Evolutionary conservation across 371 early-diverging fungal species (phyloP).

Genomic region (Rhizopus microsporus): DNA sequence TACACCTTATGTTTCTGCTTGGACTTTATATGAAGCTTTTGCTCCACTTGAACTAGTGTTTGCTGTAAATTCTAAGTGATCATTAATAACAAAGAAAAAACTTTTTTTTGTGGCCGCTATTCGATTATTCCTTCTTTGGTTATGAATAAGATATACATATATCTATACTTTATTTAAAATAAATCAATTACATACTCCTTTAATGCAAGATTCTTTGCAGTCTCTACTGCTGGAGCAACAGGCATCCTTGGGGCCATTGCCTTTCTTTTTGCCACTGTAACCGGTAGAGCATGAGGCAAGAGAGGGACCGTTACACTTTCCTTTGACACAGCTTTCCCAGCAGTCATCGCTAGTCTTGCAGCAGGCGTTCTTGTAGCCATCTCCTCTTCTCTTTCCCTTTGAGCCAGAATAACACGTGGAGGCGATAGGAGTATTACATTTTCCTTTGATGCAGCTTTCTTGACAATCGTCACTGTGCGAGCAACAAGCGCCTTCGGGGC

Average conservation of each 20-base stretch:
- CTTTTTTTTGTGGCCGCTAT: no score
- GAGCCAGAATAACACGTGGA: conserved; percentile 8
- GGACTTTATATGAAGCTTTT: no score
- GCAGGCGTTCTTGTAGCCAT: conserved; percentile 13
- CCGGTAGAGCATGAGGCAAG: conserved; percentile 11
- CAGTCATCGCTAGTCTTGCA: conserved; percentile 14
- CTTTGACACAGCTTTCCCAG: conserved; percentile 8
- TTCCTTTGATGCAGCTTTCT: conserved; percentile 16
- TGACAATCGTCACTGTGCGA: conserved; percentile 12
- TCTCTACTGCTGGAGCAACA: conserved; percentile 11
- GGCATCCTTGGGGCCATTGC: conserved; percentile 18
- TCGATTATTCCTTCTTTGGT: neutral
- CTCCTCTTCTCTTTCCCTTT: conserved; percentile 10
- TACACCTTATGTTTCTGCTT: no score
- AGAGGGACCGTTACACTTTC: conserved; percentile 18
- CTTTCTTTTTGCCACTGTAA: conserved; percentile 17
- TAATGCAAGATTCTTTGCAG: conserved; percentile 20
- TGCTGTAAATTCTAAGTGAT: no score
- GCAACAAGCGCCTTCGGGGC: conserved; percentile 16
- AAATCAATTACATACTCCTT: conserved; percentile 15
- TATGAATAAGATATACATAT: neutral
- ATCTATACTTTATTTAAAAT: neutral
- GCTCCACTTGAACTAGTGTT: no score
- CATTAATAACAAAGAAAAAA: no score
- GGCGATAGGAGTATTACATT: conserved; percentile 2